Conservation (phyloP, 2,329 filamentous ascomycete genomes). For the Scedosporium boydii region DNA sequence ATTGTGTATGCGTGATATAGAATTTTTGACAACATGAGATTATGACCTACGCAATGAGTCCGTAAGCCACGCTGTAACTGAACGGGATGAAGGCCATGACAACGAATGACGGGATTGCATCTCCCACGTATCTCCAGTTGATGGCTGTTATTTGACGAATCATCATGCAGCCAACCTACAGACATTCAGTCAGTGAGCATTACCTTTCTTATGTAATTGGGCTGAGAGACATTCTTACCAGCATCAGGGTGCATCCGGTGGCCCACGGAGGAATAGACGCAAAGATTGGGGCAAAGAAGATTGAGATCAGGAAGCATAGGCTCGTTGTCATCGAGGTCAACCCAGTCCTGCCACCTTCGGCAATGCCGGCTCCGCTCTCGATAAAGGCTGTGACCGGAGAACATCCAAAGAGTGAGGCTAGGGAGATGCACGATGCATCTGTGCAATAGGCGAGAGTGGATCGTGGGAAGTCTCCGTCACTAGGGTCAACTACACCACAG, state of each 20-base stretch:
- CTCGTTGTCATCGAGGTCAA: conserved; percentile 73
- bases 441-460: conserved; percentile 77
- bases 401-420: conserved; percentile 67
- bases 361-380: conserved; percentile 83
- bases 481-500: conserved; percentile 68
- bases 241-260: conserved; percentile 63
- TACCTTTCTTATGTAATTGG: neutral
- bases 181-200: neutral
- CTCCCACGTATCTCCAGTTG: conserved; percentile 70
- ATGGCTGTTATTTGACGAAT: conserved; percentile 64
- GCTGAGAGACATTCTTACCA: conserved; percentile 33
- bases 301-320: conserved; percentile 74
- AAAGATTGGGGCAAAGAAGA: conserved; percentile 88
- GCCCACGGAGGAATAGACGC: conserved; percentile 85
- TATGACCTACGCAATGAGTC: conserved; percentile 56
- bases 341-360: conserved; percentile 76
- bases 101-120: conserved; percentile 66
- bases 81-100: conserved; percentile 69
- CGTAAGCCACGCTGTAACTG: conserved; percentile 70
- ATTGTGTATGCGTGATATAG: neutral
- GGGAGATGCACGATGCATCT: conserved; percentile 68
- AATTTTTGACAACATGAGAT: neutral
- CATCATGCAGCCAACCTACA: conserved; percentile 65
- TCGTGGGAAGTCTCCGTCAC: conserved; percentile 80
- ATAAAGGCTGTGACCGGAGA: conserved; percentile 82